Conservation (phyloP, 1,284 basidiomycete species). For the Ceratobasidium sp. region DNA sequence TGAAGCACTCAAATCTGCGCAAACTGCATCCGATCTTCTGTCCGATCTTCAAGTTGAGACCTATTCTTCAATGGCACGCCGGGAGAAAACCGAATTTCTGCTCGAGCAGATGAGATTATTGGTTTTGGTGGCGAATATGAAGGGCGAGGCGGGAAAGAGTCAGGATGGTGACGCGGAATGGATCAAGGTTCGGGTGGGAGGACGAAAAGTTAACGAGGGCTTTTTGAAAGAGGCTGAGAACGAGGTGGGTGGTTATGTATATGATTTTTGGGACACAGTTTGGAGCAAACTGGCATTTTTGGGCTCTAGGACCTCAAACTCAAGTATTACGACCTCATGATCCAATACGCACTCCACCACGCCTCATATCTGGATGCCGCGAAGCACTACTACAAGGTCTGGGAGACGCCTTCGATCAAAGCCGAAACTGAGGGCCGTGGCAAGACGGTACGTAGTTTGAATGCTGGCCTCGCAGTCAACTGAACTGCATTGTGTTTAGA, state of each 20-base stretch:
- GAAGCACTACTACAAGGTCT: slow-evolving; percentile 95
- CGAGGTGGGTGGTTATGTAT: slow-evolving; percentile 67
- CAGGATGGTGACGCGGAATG: slow-evolving; percentile 85
- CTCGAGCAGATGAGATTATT: slow-evolving; percentile 96
- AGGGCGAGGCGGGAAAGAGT: slow-evolving; percentile 63
- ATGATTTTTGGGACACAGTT: not conserved
- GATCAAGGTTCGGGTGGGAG: slow-evolving; percentile 90
- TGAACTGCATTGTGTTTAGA: slow-evolving; percentile 59
- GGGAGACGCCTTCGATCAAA: slow-evolving; percentile 94
- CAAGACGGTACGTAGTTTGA: slow-evolving; percentile 66
- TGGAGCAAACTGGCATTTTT: not conserved
- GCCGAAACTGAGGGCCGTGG: slow-evolving; percentile 78
- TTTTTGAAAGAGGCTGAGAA: slow-evolving; percentile 91
- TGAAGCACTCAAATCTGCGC: slow-evolving; percentile 67
- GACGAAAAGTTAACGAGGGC: slow-evolving; percentile 93
- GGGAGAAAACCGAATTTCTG: slow-evolving; percentile 99
- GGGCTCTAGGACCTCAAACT: slow-evolving; percentile 87
- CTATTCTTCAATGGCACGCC: slow-evolving; percentile 96
- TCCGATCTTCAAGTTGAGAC: slow-evolving; percentile 98
- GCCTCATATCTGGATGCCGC: slow-evolving; percentile 92
- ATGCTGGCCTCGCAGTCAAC: slow-evolving; percentile 38
- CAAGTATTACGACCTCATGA: slow-evolving; percentile 96
- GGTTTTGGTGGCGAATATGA: slow-evolving; percentile 74
- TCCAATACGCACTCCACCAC: slow-evolving; percentile 88
- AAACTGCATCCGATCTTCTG: slow-evolving; percentile 87